phyloP scores from a whole-genome alignment of 75 land plant genomes.

The Selaginella tamariscina region DNA sequence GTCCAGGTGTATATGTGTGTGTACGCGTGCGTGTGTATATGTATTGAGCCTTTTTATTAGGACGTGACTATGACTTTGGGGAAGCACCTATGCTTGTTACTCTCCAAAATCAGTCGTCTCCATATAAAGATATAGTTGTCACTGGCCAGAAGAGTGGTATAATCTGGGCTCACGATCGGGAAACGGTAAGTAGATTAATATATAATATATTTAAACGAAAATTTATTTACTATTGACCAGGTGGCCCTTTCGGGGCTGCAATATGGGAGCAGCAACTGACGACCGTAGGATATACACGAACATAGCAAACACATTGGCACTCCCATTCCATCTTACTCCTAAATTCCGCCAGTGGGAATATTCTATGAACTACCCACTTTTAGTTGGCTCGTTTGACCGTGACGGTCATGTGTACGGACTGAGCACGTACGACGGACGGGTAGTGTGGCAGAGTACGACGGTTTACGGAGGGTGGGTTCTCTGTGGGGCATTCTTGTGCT shows the following conservation, averaged over 20 bases:
- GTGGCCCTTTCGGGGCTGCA: no score
- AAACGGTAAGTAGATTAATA: constrained; percentile 38
- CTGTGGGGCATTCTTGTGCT: neutral
- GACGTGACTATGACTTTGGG: constrained; percentile 48
- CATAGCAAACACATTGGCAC: constrained; percentile 27
- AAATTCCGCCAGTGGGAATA: constrained; percentile 24
- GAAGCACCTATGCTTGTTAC: constrained; percentile 43
- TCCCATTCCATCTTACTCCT: constrained; percentile 23
- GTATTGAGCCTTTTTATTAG: no score
- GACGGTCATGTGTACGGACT: neutral
- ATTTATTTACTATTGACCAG: no score
- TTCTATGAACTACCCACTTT: constrained; percentile 13
- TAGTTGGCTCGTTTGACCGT: neutral
- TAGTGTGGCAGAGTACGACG: no score
- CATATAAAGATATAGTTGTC: constrained; percentile 21
- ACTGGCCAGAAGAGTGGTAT: constrained; percentile 38
- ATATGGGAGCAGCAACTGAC: no score
- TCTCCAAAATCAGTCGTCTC: neutral
- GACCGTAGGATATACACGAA: constrained; percentile 42
- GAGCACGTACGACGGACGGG: neutral
- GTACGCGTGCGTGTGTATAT: no score
- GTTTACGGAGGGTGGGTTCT: neutral
- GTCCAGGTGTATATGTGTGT: no score
- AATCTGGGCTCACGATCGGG: constrained; percentile 38
- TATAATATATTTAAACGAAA: constrained; percentile 34